These are phyloP conservation scores for Saccharum officinarum DNA, from an alignment of 176 grass and related monocot genomes.

Conservation along the genomic window DNA sequence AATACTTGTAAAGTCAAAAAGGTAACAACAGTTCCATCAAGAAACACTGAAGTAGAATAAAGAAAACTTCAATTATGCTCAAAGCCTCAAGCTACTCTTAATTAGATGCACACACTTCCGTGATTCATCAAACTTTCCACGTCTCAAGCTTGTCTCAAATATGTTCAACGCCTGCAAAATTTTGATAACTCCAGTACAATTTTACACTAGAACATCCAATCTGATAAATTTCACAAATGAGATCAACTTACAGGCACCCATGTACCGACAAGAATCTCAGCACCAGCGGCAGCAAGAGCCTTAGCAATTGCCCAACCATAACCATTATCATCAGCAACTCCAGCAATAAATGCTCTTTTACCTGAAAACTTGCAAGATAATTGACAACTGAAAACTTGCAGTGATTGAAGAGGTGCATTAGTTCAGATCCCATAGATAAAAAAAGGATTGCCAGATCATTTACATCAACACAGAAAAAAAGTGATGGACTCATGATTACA, in stretches of 20 bases:
- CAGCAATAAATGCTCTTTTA: constrained; percentile 96
- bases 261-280: constrained; percentile 96
- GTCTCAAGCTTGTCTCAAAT: constrained; percentile 43
- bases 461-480: too few species aligned
- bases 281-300: constrained; percentile 90
- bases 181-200: neutral
- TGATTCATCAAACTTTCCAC: constrained; percentile 43
- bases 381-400: constrained; percentile 31
- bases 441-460: too few species aligned
- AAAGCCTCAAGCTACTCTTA: neutral
- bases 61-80: neutral
- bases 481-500: too few species aligned
- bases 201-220: constrained; percentile 9
- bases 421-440: too few species aligned
- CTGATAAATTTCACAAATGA: too few species aligned
- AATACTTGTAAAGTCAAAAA: neutral
- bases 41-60: constrained; percentile 15
- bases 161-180: constrained; percentile 38
- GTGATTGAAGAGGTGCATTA: too few species aligned
- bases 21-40: neutral
- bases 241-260: constrained; percentile 89
- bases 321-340: constrained; percentile 97
- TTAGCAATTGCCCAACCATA: constrained; percentile 98
- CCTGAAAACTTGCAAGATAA: neutral
- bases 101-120: too few species aligned